A percentile compares a stretch with the other conserved stretches of the same genome.
phyloP scores from a whole-genome alignment of 2,329 filamentous ascomycete genomes.

The Magnaporthiopsis rhizophila region DNA sequence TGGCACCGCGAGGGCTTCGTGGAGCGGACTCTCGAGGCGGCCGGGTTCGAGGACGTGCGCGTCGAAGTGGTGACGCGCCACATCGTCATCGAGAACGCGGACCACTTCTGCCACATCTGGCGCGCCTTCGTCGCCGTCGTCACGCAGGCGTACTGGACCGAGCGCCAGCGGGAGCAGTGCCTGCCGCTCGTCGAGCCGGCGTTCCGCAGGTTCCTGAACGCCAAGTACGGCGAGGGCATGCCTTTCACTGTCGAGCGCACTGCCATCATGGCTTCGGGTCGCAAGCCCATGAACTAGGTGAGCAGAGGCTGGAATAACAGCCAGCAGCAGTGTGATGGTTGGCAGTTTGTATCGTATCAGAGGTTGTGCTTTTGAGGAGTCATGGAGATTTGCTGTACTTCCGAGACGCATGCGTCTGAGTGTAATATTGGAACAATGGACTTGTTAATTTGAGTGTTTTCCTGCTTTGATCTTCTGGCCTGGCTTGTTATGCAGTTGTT shows the following conservation, averaged over 20 bases:
- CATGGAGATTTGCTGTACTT: no score
- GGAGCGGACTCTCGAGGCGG: not conserved
- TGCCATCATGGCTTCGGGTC: not conserved
- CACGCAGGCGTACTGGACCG: constrained; percentile 1
- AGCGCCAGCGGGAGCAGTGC: not conserved
- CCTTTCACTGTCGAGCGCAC: constrained; percentile 1
- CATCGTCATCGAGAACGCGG: not conserved
- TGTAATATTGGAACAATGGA: no score
- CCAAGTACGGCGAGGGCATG: not conserved
- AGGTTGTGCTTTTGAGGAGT: no score
- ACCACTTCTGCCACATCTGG: not conserved
- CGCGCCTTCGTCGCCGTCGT: constrained; percentile 1
- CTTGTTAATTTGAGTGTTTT: no score
- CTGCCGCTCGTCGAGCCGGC: constrained; percentile 1
- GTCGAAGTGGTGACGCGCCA: constrained; percentile 1
- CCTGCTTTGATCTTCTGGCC: no score
- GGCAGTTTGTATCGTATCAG: no score
- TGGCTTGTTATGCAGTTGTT: no score
- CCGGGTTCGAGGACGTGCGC: constrained; percentile 2
- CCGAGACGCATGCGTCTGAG: no score
- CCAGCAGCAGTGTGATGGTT: no score
- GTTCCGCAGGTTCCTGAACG: not conserved
- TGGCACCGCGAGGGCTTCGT: constrained; percentile 2
- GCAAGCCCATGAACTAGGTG: not conserved
- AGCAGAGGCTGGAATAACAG: not conserved